phyloP scores from a whole-genome alignment of 345 rosid genomes.

The Viola odorata region DNA sequence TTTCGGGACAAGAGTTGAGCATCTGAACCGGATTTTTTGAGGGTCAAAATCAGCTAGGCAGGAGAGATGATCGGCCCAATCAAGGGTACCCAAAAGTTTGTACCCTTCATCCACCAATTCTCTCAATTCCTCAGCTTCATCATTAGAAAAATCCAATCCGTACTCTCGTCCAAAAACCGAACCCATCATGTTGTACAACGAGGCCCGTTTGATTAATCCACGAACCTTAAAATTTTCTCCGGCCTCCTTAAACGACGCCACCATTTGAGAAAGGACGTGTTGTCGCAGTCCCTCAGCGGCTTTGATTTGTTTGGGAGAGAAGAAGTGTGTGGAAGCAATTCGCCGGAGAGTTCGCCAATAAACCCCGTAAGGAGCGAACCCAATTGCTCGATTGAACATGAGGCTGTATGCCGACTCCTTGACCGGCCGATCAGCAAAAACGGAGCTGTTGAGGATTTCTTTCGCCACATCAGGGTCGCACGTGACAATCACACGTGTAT shows the following conservation, averaged over 20 bases:
- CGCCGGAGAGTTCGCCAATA: constrained; percentile 70
- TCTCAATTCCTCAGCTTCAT: constrained; percentile 38
- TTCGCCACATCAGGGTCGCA: constrained; percentile 60
- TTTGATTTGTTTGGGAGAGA: constrained; percentile 53
- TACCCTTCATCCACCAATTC: constrained; percentile 65
- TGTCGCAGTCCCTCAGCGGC: constrained; percentile 39
- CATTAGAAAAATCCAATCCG: constrained; percentile 23
- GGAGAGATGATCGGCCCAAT: constrained; percentile 69
- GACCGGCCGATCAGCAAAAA: constrained; percentile 67
- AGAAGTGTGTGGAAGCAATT: constrained; percentile 58
- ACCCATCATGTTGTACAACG: constrained; percentile 72
- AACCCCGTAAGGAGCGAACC: constrained; percentile 69
- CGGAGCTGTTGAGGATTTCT: constrained; percentile 59
- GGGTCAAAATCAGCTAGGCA: constrained; percentile 64
- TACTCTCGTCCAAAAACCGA: constrained; percentile 64
- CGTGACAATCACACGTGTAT: constrained; percentile 60
- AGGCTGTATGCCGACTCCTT: constrained; percentile 66
- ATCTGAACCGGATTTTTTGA: constrained; percentile 59
- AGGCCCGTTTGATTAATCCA: constrained; percentile 52
- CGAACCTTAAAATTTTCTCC: constrained; percentile 35
- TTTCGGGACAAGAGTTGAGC: constrained; percentile 55
- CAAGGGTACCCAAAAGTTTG: constrained; percentile 49
- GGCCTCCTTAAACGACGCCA: constrained; percentile 17
- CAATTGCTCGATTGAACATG: constrained; percentile 74
- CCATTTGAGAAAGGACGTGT: constrained; percentile 47